Evolutionary conservation across 495 filamentous ascomycete species (phyloP), one percentile per base, ranked within the genome.

Genomic region (Aspergillus homomorphus): DNA sequence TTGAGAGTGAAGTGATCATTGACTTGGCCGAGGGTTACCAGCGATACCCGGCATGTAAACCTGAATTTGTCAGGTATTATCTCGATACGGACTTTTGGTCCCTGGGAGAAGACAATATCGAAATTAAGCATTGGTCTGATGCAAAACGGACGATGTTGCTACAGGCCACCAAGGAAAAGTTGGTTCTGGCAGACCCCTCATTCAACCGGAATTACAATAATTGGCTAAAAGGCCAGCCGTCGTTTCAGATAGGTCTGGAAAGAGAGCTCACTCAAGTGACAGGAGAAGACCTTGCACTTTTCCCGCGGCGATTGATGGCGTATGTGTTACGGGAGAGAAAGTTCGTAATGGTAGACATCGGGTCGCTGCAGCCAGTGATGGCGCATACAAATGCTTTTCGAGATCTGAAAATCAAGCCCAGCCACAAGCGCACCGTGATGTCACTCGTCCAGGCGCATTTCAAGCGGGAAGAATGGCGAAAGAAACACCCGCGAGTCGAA

Each of bases 251-350:
- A 15, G 26, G 21, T n/a, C 22, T 14, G 6, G 20, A 22, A 14
- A 20, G 9, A 2, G 19, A 45, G 44, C 18, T 45, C n/a, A 45
- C n/a, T 20, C 44, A 21, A 20, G n/a, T 45, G 1, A 21, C 46
- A 4, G 46, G 26, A 6, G 46, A 50, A 15, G 46, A 50, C 16
- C 8, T 50, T 21, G 20, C 20, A 4, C 46, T 50, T 26, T 24
- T 50, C 14, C 46, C 46, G 1, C 20, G 46, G 26, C 20, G 46
- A 14, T 7, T 50, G 8, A 23, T 50, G 21, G 46, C 20, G 21
- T 50, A 50, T n/a, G 46, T 50, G 9, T n/a, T 50, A 22, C 46
- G 46, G 9, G 46, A 50, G 46, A 26, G 46, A 24, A 50, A 24
- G 12, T 50, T 50, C 21, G 21, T 24, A 15, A 23, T 23, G 21